Evolutionary conservation across 2,329 filamentous ascomycete genomes (phyloP).

Genomic region (Pestalotiopsis fici): DNA sequence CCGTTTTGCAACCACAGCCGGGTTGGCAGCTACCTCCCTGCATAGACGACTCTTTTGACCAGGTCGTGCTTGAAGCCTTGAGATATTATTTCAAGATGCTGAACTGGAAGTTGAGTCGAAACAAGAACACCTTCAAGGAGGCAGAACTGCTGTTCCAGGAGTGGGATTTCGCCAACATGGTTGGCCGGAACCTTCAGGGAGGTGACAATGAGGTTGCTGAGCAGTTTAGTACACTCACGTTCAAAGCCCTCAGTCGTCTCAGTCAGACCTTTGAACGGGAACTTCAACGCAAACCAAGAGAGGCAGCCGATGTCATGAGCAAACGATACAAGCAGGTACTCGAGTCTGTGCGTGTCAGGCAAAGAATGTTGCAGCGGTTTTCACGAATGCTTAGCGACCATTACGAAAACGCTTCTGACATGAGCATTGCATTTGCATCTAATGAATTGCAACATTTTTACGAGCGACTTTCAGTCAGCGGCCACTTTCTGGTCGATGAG

Average conservation of each 20-base stretch:
- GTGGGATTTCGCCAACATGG: slow-evolving; percentile 95
- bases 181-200: slow-evolving; percentile 86
- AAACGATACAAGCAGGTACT: slow-evolving; percentile 95
- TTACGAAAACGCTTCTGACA: slow-evolving; percentile 96
- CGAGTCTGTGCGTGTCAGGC: slow-evolving; percentile 92
- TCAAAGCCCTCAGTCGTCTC: slow-evolving; percentile 85
- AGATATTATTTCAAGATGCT: slow-evolving; percentile 99
- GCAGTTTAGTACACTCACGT: slow-evolving; percentile 92
- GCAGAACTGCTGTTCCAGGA: slow-evolving; percentile 96
- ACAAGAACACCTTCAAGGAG: slow-evolving; percentile 99
- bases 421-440: slow-evolving; percentile 74
- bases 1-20: slow-evolving; percentile 81
- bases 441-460: slow-evolving; percentile 76
- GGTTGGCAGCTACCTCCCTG: slow-evolving; percentile 96
- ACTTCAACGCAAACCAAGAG: slow-evolving; percentile 79
- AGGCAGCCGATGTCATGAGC: slow-evolving; percentile 86
- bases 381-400: slow-evolving; percentile 86
- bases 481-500: slow-evolving; percentile 85
- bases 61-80: slow-evolving; percentile 85
- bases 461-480: slow-evolving; percentile 76
- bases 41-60: slow-evolving; percentile 95
- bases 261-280: slow-evolving; percentile 92
- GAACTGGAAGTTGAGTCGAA: slow-evolving; percentile 95
- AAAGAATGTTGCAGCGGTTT: slow-evolving; percentile 95
- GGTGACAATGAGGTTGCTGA: slow-evolving; percentile 97